Evolutionary conservation across 163 green algal genomes (phyloP).

Genomic region (Volvox carteri): DNA sequence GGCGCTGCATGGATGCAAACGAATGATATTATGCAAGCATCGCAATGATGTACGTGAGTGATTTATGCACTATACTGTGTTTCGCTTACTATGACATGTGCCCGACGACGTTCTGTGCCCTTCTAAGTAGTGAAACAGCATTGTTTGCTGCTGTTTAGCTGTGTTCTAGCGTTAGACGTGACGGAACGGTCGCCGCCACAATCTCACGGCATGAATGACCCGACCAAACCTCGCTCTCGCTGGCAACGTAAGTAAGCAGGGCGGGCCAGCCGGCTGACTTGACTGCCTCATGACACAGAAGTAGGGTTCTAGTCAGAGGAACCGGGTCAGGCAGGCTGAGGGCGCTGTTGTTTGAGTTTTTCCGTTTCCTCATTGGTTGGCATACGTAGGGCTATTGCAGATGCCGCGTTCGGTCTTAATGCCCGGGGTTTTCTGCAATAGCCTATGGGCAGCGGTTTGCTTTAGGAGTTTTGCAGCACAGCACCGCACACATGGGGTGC

Average conservation of each 20-base stretch:
- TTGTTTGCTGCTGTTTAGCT: constrained; percentile 51
- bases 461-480: constrained; percentile 12
- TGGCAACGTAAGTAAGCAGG: constrained; percentile 12
- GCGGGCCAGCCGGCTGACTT: constrained; percentile 37
- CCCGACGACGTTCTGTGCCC: constrained; percentile 41
- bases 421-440: not conserved
- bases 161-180: constrained; percentile 49
- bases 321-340: constrained; percentile 40
- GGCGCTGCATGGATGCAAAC: constrained; percentile 44
- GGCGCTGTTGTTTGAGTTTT: constrained; percentile 47
- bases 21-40: constrained; percentile 46
- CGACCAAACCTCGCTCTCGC: constrained; percentile 13
- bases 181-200: constrained; percentile 31
- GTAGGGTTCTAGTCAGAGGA: constrained; percentile 41
- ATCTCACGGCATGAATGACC: constrained; percentile 17
- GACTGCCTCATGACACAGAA: constrained; percentile 27
- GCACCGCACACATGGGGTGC: not conserved
- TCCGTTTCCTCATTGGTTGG: constrained; percentile 35
- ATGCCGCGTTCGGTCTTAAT: not conserved
- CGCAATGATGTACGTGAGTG: constrained; percentile 57
- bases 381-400: constrained; percentile 11
- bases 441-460: constrained; percentile 11
- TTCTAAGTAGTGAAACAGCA: constrained; percentile 51
- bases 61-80: constrained; percentile 52
- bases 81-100: constrained; percentile 49